phyloP scores from a whole-genome alignment of 179 eudicot genomes.

The Beta macrorhiza region DNA sequence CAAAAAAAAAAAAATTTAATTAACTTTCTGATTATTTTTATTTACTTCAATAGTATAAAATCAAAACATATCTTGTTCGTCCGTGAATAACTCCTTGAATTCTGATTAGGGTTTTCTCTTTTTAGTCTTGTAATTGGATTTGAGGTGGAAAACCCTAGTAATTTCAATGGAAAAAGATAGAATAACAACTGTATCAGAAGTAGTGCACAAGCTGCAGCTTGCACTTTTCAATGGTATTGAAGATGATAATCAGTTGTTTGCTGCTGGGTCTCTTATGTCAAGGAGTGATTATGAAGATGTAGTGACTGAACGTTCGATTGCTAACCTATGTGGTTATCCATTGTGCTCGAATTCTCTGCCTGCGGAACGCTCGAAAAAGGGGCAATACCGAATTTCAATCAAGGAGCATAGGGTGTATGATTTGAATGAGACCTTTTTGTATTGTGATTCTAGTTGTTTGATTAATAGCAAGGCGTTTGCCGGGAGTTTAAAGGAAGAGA shows the following conservation, averaged over 20 bases:
- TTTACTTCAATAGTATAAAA: background rate
- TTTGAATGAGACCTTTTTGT: conserved; percentile 74
- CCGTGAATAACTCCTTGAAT: background rate
- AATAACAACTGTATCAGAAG: conserved; percentile 51
- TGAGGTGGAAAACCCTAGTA: background rate
- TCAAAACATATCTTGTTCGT: background rate
- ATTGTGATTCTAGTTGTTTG: conserved; percentile 69
- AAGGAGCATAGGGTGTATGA: conserved; percentile 95
- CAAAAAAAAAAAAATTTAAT: background rate
- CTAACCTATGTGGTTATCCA: conserved; percentile 73
- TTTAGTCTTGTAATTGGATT: background rate
- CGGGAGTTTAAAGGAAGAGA: conserved; percentile 60
- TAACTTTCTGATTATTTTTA: background rate
- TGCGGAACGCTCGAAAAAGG: conserved; percentile 49
- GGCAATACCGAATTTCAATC: conserved; percentile 68
- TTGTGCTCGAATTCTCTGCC: conserved; percentile 67
- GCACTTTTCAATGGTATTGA: conserved; percentile 67
- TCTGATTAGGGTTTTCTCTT: background rate
- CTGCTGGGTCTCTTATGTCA: conserved; percentile 68
- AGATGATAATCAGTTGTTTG: conserved; percentile 53
- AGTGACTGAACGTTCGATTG: conserved; percentile 73
- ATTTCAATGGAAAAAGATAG: conserved; percentile 46
- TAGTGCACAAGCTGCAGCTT: conserved; percentile 66
- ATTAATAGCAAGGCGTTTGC: conserved; percentile 64
- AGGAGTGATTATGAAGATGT: conserved; percentile 71